Percentiles rank a stretch among this genome's conserved stretches.
These are phyloP conservation scores for Nephelium lappaceum DNA, from an alignment of 345 rosid species.

Conservation along the genomic window DNA sequence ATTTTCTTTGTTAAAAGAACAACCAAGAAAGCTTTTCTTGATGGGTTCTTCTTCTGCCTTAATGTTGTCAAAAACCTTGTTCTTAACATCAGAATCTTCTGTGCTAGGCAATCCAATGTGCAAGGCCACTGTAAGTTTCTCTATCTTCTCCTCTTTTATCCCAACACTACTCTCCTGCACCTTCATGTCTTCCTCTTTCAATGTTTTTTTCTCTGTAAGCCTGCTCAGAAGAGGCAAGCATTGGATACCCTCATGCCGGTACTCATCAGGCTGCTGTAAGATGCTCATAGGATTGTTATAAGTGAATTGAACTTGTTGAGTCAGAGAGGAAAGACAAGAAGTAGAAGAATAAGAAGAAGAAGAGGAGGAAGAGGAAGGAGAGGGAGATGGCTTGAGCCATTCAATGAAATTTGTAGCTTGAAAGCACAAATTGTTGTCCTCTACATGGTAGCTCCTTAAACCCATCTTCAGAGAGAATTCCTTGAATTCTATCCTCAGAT, in stretches of 20 bases:
- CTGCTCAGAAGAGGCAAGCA: constrained; percentile 68
- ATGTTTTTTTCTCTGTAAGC: constrained; percentile 37
- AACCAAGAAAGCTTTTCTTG: constrained; percentile 35
- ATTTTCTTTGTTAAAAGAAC: constrained; percentile 40
- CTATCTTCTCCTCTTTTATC: constrained; percentile 37
- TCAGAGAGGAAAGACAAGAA: constrained; percentile 24
- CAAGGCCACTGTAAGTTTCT: constrained; percentile 55
- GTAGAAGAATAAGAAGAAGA: constrained; percentile 34
- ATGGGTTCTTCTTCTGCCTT: constrained; percentile 27
- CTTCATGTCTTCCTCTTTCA: constrained; percentile 37
- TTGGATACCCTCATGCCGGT: constrained; percentile 29
- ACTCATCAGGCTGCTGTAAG: constrained; percentile 16
- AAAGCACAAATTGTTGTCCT: constrained; percentile 32
- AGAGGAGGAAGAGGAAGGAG: constrained; percentile 18
- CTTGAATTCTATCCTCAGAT: constrained; percentile 19
- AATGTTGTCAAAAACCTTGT: constrained; percentile 9
- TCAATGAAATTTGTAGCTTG: constrained; percentile 70
- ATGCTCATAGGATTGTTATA: constrained; percentile 26
- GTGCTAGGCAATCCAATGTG: constrained; percentile 68
- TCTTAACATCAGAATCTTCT: constrained; percentile 18
- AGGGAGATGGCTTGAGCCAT: constrained; percentile 73
- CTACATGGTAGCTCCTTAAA: constrained; percentile 47
- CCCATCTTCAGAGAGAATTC: constrained; percentile 43
- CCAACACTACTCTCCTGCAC: constrained; percentile 17
- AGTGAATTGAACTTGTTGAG: constrained; percentile 36